Conservation (phyloP, 495 filamentous ascomycete species). For the Annulohypoxylon stygium region DNA sequence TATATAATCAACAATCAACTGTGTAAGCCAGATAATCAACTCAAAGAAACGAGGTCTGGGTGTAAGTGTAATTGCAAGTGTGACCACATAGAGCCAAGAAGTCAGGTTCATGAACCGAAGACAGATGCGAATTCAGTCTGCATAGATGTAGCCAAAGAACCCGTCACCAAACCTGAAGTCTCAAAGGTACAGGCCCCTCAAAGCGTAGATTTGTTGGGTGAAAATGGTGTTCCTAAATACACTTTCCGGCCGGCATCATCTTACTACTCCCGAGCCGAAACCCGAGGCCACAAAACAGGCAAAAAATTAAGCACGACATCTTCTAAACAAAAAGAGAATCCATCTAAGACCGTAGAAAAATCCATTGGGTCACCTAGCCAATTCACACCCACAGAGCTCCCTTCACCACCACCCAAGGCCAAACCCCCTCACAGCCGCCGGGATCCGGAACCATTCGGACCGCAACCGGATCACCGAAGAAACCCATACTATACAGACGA, state of each 20-base stretch:
- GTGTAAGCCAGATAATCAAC: neutral
- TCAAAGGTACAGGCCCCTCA: neutral
- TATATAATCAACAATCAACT: constrained; percentile 2
- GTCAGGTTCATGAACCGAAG: neutral
- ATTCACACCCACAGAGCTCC: neutral
- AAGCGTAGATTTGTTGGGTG: neutral
- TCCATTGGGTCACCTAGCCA: too few relatives aligned
- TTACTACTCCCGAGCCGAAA: neutral
- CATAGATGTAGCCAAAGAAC: neutral
- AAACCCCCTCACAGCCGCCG: neutral
- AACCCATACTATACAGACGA: neutral
- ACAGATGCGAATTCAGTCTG: too few relatives aligned
- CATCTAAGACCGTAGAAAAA: neutral
- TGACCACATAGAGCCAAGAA: neutral
- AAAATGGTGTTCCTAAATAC: neutral
- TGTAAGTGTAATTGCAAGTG: neutral
- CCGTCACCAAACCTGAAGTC: neutral
- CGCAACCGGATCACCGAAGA: neutral
- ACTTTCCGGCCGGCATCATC: neutral
- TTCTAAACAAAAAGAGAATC: neutral
- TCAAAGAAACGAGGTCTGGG: neutral
- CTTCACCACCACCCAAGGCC: neutral
- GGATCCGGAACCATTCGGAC: neutral
- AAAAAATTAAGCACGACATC: neutral
- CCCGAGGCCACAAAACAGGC: neutral